Evolutionary conservation across 345 rosid species (phyloP), one percentile per base, ranked within the genome.

Genomic region (Eucalyptus curtisii): DNA sequence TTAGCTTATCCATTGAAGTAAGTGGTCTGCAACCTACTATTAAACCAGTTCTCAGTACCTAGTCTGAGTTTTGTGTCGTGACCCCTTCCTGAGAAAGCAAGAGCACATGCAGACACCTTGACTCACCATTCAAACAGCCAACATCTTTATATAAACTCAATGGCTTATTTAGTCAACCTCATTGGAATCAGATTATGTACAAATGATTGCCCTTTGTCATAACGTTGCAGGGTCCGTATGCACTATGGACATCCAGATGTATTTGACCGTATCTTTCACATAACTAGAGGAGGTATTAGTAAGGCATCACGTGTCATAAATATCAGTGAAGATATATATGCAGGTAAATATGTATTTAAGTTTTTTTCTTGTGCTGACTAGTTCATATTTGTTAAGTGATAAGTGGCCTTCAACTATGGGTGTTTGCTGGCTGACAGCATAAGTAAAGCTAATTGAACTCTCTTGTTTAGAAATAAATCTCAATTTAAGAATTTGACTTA

Each of bases 231-330:
- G 91, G 99, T 98, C 85, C 99, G 99, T 86, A 97, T 98, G 99
- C 99, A 98, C 93, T 98, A 98, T 91, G 99, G 99, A 89, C 99
- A 97, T 94, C 99, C 99, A 89, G 99, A 97, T 94, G 98, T 97
- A 88, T 97, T 97, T 92, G 99, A 98, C 90, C 94, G 99, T 88
- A 88, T 98, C 86, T 98, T 98, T 91, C 99, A 98, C 91, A 94
- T 97, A 90, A 95, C 98, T 91, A 98, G 99, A 52, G 99, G 99
- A 88, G 99, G 99, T 88, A 95, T 98, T 86, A 98, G 99, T 91
- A 98, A 98, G 95, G 98, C 99, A 68, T 98, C 99, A 20, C 97
- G 98, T 90, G 96, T 98, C 55, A 98, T 98, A 87, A 98, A 98
- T 90, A 98, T 98, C 87, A 98, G 99, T 91, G 99, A 98, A 92